Evolutionary conservation across 352 stramenopile species (phyloP), one percentile per base, ranked within the genome.

Genomic region (Thraustotheca clavata): DNA sequence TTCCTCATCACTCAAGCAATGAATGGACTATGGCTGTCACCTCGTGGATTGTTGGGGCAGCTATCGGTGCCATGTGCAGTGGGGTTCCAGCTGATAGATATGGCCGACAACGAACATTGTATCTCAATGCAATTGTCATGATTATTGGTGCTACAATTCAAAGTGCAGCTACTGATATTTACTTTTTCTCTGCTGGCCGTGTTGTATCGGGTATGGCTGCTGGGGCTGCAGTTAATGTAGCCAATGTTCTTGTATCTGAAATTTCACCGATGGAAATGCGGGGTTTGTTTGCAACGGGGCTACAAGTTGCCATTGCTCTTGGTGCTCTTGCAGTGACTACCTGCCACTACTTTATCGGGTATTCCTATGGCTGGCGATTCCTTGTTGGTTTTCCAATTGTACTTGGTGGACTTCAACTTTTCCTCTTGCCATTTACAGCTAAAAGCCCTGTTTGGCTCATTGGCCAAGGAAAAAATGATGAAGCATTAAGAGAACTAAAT

Each of bases 131-230:
- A 43, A 31, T 73, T 43, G 67, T 83, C 62, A 85, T 85, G 73
- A 76, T 78, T 8, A 40, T 62, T 8, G 76, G 71, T 9, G 72
- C 69, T 18, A 38, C 60, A 1, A 60, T 84, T 4, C 72, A 83
- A 35, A 70, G 69, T 20, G 62, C 61, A 0, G 70, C 76, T 24
- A 71, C 65, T 0, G 65, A 72, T 50, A 39, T 82, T 27, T 79
- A 71, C 36, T 47, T 70, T 18, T 80, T 80, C 38, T 54, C 69
- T 0, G 34, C 72, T 32, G 76, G 76, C 31, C 74, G 73, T 9
- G 63, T 79, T 52, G 61, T 88, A 34, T 69, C 76, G n/a, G 79
- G 79, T 18, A 71, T 89, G 12, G 76, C 74, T 7, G 83, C 75
- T 9, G 77, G 80, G 18, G 67, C 67, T 20, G 74, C 75, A 5